Base-by-base conservation (phyloP, 768 basidiomycete species). In the Fomitopsis pulvina region DNA sequence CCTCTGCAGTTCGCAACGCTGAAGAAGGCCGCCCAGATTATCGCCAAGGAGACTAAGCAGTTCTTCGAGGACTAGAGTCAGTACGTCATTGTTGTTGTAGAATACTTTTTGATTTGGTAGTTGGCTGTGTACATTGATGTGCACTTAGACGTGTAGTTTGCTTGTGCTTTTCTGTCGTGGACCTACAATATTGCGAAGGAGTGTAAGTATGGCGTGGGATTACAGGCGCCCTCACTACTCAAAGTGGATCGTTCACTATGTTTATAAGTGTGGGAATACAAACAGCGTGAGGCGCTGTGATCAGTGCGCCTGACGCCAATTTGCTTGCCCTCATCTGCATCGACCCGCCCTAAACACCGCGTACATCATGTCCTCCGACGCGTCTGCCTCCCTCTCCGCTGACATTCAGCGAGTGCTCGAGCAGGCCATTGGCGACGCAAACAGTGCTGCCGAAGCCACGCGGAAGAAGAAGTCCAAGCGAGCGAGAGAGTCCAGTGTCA, bases 371-470 rank as follows among this genome's bases (percentile, higher is more conserved):
- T 56, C 37, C 42, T 26, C 50, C 28, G 48, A 27, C 28, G 43
- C 52, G 43, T 51, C 52, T 50, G 30, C 54, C 43, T 48, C 57
- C 41, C 65, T 76, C 34, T 58, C 74, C 43, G 69, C 65, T 51
- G 76, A 76, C 56, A 70, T 75, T 47, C 71, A 76, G 52, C 73
- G 68, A 48, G 76, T 74, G n/a, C 66, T 76, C n/a, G 72, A 77
- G 55, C 69, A 72, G 50, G 73, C 73, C 28, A 66, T 76, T 47
- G 75, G 71, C 25, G 68, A 75, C 53, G 73, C 66, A 43, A 76
- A 76, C 56, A 63, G 65, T 53, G 67, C 69, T 7, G 53, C 53
- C 34, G 55, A 58, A 60, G 51, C 54, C 45, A 39, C 60, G 4
- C 52, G 42, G 29, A 48, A 63, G 45, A 71, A 66, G 59, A 58